A percentile compares a stretch with the other conserved stretches of the same genome.
phyloP scores from a whole-genome alignment of 75 land plant species.

The Adiantum capillusveneris region DNA sequence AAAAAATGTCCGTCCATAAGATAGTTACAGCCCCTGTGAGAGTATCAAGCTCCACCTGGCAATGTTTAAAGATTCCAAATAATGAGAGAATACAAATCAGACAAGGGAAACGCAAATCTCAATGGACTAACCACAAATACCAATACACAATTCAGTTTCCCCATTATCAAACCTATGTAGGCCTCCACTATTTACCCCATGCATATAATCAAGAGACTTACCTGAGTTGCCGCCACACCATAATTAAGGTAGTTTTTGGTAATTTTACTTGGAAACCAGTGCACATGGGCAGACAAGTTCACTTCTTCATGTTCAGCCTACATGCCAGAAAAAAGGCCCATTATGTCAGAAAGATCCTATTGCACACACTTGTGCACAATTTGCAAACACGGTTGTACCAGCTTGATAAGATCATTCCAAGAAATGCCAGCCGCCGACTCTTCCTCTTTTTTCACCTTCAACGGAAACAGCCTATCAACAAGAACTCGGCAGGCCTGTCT shows the following conservation, averaged over 20 bases:
- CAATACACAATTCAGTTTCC: too few species aligned
- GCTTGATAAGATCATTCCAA: constrained; percentile 53
- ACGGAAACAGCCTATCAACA: constrained; percentile 58
- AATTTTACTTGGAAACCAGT: constrained; percentile 41
- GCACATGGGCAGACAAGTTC: constrained; percentile 55
- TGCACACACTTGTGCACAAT: too few species aligned
- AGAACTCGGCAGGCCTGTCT: constrained; percentile 48
- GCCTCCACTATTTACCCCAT: too few species aligned
- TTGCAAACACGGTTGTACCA: constrained; percentile 34
- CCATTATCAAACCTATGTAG: too few species aligned
- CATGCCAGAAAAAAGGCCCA: constrained; percentile 30
- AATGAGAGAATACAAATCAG: background rate
- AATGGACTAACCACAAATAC: too few species aligned
- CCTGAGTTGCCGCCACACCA: constrained; percentile 92
- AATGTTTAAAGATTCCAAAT: background rate
- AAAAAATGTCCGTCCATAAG: constrained; percentile 53
- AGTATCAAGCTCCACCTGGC: constrained; percentile 78
- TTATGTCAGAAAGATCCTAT: background rate
- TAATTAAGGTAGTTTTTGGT: constrained; percentile 58
- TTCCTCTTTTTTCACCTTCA: constrained; percentile 34
- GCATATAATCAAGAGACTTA: constrained; percentile 51
- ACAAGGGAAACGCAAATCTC: background rate
- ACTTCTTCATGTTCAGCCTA: constrained; percentile 27
- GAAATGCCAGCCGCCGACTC: constrained; percentile 29
- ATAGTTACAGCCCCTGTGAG: constrained; percentile 74